Evolutionary conservation across 2,329 filamentous ascomycete species (phyloP).

Genomic region (Colletotrichum sp.): DNA sequence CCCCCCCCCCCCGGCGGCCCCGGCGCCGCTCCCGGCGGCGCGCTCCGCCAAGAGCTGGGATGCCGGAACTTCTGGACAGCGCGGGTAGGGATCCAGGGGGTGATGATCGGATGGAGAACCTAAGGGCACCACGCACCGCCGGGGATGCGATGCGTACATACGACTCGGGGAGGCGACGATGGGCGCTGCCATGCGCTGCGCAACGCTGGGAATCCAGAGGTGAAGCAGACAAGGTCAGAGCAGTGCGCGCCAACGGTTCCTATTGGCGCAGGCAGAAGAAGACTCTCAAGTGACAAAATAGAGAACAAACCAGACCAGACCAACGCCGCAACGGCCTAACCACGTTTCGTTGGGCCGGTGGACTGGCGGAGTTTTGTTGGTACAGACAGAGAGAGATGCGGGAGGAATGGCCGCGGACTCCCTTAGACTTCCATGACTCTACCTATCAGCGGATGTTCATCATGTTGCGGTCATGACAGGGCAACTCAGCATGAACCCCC

Average conservation of each 20-base stretch:
- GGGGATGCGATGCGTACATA: background rate
- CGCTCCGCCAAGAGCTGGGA: background rate
- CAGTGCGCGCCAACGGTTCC: slow-evolving; percentile 3
- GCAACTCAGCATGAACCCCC: background rate
- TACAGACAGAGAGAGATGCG: background rate
- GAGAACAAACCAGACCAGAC: background rate
- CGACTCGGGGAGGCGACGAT: background rate
- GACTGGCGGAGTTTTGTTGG: background rate
- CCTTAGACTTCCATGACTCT: background rate
- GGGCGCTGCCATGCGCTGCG: background rate
- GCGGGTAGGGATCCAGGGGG: background rate
- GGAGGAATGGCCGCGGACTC: background rate
- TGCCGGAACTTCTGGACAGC: background rate
- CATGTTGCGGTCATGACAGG: slow-evolving; percentile 3
- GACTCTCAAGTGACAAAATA: background rate
- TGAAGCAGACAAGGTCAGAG: slow-evolving; percentile 6
- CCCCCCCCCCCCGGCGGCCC: too few species aligned
- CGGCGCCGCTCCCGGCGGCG: too few species aligned
- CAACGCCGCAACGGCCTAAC: slow-evolving; percentile 11
- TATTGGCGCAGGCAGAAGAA: background rate
- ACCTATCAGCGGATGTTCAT: background rate
- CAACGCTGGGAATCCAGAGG: background rate
- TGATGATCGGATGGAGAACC: background rate
- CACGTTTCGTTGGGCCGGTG: background rate
- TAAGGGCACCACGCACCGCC: too few species aligned